A percentile compares a stretch with the other conserved stretches of the same genome.
Conservation (phyloP, 768 basidiomycete species). For the Cystofilobasidium ferigula region DNA sequence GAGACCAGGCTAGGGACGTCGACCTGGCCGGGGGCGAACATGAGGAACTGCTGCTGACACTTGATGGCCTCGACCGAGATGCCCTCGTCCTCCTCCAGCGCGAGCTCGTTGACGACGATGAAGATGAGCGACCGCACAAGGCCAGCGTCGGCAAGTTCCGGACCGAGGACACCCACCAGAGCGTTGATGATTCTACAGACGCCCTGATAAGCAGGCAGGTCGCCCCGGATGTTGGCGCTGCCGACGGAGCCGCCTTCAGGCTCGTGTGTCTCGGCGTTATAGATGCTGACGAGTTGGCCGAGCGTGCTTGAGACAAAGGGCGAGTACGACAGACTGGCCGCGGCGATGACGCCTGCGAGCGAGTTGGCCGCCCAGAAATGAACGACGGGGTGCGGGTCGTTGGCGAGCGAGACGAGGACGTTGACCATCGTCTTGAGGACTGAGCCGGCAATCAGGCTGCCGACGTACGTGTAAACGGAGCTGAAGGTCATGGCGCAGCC, state of each 20-base stretch:
- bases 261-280: conserved; percentile 81
- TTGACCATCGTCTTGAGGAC: conserved; percentile 91
- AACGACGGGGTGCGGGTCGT: conserved; percentile 91
- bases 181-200: conserved; percentile 87
- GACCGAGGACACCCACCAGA: conserved; percentile 83
- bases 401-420: conserved; percentile 83
- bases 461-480: conserved; percentile 80
- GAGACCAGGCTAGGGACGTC: conserved; percentile 68
- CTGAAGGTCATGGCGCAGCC: conserved; percentile 90
- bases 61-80: conserved; percentile 87
- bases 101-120: conserved; percentile 74
- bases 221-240: conserved; percentile 76
- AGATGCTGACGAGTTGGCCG: conserved; percentile 80
- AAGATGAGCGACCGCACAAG: conserved; percentile 69
- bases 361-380: conserved; percentile 88
- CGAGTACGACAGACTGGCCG: conserved; percentile 81
- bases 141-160: conserved; percentile 81
- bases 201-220: conserved; percentile 81
- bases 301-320: conserved; percentile 79
- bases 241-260: conserved; percentile 73
- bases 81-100: conserved; percentile 71
- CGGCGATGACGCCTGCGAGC: conserved; percentile 72
- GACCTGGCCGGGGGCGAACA: conserved; percentile 81
- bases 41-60: conserved; percentile 90
- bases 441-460: conserved; percentile 86